Evolutionary conservation across 2,329 filamentous ascomycete species (phyloP).

Genomic region (Myrmaecium sp.): DNA sequence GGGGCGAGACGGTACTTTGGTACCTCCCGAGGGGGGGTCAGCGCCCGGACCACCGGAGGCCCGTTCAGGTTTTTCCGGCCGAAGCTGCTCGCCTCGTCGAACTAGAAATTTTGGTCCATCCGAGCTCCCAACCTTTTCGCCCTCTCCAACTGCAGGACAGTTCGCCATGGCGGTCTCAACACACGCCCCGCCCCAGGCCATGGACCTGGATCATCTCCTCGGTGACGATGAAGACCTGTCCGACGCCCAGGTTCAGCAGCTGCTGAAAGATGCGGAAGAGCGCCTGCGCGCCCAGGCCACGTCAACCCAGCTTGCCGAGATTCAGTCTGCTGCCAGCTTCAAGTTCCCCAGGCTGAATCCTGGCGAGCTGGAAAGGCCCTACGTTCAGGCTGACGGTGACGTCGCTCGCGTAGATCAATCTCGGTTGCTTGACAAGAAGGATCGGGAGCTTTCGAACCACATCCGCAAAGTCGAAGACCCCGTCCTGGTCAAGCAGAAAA

Average conservation of each 20-base stretch:
- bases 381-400: conserved; percentile 34
- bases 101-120: too few relatives aligned
- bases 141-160: conserved; percentile 10
- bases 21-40: too few relatives aligned
- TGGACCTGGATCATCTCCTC: conserved; percentile 11
- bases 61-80: too few relatives aligned
- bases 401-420: conserved; percentile 36
- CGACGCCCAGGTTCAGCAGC: conserved; percentile 45
- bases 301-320: conserved; percentile 10
- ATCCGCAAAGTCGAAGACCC: conserved; percentile 38
- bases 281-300: conserved; percentile 32
- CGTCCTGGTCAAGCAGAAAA: conserved; percentile 27
- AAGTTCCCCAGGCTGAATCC: conserved; percentile 35
- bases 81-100: too few relatives aligned
- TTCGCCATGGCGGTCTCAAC: conserved; percentile 20
- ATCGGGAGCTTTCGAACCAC: conserved; percentile 30
- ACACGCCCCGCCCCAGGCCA: conserved; percentile 10
- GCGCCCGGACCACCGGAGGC: too few relatives aligned
- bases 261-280: conserved; percentile 46
- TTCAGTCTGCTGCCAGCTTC: conserved; percentile 11
- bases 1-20: too few relatives aligned
- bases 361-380: conserved; percentile 32
- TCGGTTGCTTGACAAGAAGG: conserved; percentile 30
- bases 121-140: too few relatives aligned
- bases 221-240: conserved; percentile 31